A percentile compares a stretch with the other conserved stretches of the same genome.
These are phyloP conservation scores for Combretum micranthum DNA, from an alignment of 345 rosid species.

Conservation along the genomic window DNA sequence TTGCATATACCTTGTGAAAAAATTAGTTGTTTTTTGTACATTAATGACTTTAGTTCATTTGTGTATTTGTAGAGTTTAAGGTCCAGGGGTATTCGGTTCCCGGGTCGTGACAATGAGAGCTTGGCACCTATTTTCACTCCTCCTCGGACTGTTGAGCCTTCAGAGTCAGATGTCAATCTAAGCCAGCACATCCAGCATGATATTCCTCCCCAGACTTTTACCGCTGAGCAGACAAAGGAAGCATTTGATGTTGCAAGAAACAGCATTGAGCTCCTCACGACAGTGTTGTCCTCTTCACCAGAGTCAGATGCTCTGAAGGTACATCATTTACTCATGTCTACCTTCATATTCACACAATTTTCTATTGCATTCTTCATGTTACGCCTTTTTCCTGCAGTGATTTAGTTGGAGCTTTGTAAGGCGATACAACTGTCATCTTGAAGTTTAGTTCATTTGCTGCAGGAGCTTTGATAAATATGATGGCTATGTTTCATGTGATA, in stretches of 20 bases:
- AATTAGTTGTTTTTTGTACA: background rate
- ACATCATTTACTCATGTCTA: slow-evolving; percentile 9
- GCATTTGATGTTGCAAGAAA: slow-evolving; percentile 92
- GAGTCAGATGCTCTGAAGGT: slow-evolving; percentile 77
- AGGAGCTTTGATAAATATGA: too few species aligned
- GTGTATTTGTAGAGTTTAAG: slow-evolving; percentile 49
- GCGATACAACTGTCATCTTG: too few species aligned
- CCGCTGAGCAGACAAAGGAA: slow-evolving; percentile 84
- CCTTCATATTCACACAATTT: background rate
- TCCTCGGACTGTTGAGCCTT: slow-evolving; percentile 60
- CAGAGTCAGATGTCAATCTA: slow-evolving; percentile 41
- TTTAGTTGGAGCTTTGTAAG: too few species aligned
- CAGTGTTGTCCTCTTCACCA: slow-evolving; percentile 81
- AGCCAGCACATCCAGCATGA: slow-evolving; percentile 49
- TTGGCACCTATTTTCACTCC: slow-evolving; percentile 94
- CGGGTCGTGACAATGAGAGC: slow-evolving; percentile 94
- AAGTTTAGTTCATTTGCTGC: too few species aligned
- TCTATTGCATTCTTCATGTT: background rate
- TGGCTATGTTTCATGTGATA: too few species aligned
- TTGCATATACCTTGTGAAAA: background rate
- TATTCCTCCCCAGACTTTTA: slow-evolving; percentile 48
- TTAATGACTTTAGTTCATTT: slow-evolving; percentile 10
- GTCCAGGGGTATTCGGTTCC: slow-evolving; percentile 89
- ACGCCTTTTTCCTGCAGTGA: too few species aligned
- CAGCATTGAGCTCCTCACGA: slow-evolving; percentile 73